Percentiles rank a stretch among this genome's conserved stretches.
phyloP scores from a whole-genome alignment of 1,284 basidiomycete species.

The Boletus sp. region DNA sequence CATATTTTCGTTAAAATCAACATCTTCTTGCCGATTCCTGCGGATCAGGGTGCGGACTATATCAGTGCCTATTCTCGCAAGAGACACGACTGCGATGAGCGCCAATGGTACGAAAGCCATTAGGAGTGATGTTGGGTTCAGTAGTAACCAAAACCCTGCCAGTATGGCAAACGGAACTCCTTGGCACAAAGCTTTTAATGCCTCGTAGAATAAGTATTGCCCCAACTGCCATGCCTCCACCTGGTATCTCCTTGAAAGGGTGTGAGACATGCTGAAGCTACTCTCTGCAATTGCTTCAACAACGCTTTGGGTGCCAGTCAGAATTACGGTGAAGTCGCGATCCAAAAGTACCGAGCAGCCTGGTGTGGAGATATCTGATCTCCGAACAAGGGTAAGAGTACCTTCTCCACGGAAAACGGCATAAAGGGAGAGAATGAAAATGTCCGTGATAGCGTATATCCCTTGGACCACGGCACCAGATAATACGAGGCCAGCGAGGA shows the following conservation, averaged over 20 bases:
- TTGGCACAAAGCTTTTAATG: neutral
- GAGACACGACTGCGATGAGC: neutral
- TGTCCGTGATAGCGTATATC: neutral
- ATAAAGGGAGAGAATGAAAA: neutral
- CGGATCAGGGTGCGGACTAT: neutral
- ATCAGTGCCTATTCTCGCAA: neutral
- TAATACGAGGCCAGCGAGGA: too few relatives aligned
- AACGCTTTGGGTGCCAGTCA: neutral
- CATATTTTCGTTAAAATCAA: neutral
- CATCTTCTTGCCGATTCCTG: neutral
- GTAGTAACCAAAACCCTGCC: neutral
- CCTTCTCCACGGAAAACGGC: neutral
- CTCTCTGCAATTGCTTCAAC: conserved; percentile 4
- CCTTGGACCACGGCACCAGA: neutral
- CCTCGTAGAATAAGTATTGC: neutral
- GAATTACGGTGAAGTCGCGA: conserved; percentile 1
- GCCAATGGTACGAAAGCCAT: neutral
- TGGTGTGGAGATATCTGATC: neutral
- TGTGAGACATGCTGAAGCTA: conserved; percentile 1
- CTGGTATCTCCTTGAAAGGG: neutral
- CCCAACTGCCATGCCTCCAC: neutral
- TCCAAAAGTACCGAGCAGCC: neutral
- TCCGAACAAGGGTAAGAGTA: conserved; percentile 1
- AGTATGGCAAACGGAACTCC: neutral
- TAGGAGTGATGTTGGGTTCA: neutral